Evolutionary conservation across 75 land plant species (phyloP), one percentile per base, ranked within the genome.

Genomic region (Larix kaempferi): DNA sequence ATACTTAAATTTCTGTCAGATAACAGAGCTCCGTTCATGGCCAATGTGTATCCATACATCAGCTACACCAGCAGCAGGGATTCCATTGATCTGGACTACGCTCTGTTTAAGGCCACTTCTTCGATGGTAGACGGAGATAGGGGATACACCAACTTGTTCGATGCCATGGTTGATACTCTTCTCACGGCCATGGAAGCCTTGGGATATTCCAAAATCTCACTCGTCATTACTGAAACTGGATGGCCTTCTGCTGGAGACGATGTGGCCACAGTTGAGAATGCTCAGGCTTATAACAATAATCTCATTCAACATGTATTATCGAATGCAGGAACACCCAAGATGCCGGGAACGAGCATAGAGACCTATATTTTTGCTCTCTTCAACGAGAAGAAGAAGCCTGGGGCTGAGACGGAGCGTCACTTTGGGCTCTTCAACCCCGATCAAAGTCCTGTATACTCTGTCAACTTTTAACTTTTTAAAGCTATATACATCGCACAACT

Each of bases 351-450:
- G 59, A 23, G 77, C 16, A 79, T 91, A 1, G 89, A 89, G 78
- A 78, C 89, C 3, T 91, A 82, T 75, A 59, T 88, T 3, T 91
- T 89, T 80, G 87, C 89, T 57, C 83, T 89, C 81, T 87, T 86
- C 73, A 83, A 87, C 67, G 91, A 89, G 81, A 81, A 87, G 59
- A 54, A 56, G 71, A 90, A 87, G 82, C 56, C 26, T 13, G 77
- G 78, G 11, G 78, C 80, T 23, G 39, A 29, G 26, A 80, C 75
- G 62, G 86, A 85, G 76, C 69, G 75, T 19, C 81, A 89, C 75
- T 89, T 76, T 56, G 91, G 91, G 17, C 56, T 89, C 25, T 89
- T 89, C 71, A 75, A 65, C n/a, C 86, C 91, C 0, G 74, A 84
- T 55, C 73, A 75, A 57, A 64, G 59, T 44, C 84, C 84, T 21